Base-by-base conservation (phyloP, 305 asterid species). In the Fraxinus ornus region DNA sequence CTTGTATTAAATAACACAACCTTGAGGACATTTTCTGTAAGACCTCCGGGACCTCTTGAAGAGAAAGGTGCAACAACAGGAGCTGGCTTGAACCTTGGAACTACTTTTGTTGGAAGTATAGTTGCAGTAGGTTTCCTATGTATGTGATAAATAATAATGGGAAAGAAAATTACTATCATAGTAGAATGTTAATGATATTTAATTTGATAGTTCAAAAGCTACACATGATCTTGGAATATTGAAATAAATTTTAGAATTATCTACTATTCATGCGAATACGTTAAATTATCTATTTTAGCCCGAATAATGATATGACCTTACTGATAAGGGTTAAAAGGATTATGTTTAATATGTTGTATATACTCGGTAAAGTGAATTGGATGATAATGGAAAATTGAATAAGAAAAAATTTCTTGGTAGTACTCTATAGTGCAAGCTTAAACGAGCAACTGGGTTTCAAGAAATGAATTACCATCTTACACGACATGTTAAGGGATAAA, bases 61-160 rank as follows among this genome's bases (percentile, higher is more conserved):
- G 97, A 93, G 88, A 90, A 90, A 44, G 90, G 83, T 71, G 95
- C 95, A 8, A 93, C 94, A n/a, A 89, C 83, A 21, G 97, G 95
- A 75, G 96, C 94, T 37, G 94, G 93, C 83, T 79, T 92, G 41
- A 80, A 33, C 19, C 80, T 79, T 36, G 62, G 83, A 32, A 90
- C 85, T 80, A 89, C 92, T 13, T 33, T 75, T 76, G 95, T 28
- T 36, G 92, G 80, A 85, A 90, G 91, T 83, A 93, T 87, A n/a
- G 88, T 90, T 76, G 95, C 97, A 5, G 81, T 79, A 68, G 96
- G 92, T 71, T 84, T 88, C 85, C 97, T 93, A 79, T 22, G n/a
- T 91, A 79, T 28, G 37, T 33, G 3, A 75, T 6, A 22, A 3
- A 15, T 37, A 39, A 82, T 7, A 49, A 22, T 52, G 60, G 21